Percentiles rank a stretch among this genome's conserved stretches.
These are phyloP conservation scores for Casaregolazyma lundiana DNA, from an alignment of 1,139 yeast genomes.

Conservation along the genomic window DNA sequence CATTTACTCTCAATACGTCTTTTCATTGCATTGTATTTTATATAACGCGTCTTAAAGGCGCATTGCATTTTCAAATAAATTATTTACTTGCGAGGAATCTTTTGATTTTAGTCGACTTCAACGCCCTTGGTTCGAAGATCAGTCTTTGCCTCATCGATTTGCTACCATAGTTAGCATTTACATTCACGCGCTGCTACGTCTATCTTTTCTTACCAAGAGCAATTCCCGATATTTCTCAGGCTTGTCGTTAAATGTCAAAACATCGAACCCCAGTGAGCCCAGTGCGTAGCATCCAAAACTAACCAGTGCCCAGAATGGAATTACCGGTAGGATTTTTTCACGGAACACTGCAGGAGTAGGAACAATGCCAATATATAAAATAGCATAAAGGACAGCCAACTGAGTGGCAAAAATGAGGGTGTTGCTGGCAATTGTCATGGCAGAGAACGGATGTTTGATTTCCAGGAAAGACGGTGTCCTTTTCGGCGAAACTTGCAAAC, in stretches of 20 bases:
- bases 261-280: conserved; percentile 67
- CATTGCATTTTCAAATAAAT: too few relatives aligned
- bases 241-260: conserved; percentile 67
- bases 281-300: conserved; percentile 71
- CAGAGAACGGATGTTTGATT: neutral
- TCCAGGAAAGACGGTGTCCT: neutral
- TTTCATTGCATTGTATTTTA: neutral
- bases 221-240: conserved; percentile 64
- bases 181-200: neutral
- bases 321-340: conserved; percentile 55
- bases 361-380: conserved; percentile 49
- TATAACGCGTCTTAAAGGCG: neutral
- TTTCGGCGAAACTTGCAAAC: too few relatives aligned
- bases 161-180: conserved; percentile 27
- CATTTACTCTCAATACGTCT: neutral
- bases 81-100: too few relatives aligned
- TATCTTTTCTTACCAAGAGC: conserved; percentile 34
- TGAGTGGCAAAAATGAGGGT: conserved; percentile 46
- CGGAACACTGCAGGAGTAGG: conserved; percentile 52
- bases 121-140: conserved; percentile 57
- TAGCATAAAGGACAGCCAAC: conserved; percentile 50
- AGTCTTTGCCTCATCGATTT: conserved; percentile 62
- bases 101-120: conserved; percentile 41
- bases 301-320: conserved; percentile 71
- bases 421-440: conserved; percentile 70